A percentile compares a stretch with the other conserved stretches of the same genome.
These are phyloP conservation scores for Lactarius indigo DNA, from an alignment of 768 basidiomycete species.

Conservation along the genomic window DNA sequence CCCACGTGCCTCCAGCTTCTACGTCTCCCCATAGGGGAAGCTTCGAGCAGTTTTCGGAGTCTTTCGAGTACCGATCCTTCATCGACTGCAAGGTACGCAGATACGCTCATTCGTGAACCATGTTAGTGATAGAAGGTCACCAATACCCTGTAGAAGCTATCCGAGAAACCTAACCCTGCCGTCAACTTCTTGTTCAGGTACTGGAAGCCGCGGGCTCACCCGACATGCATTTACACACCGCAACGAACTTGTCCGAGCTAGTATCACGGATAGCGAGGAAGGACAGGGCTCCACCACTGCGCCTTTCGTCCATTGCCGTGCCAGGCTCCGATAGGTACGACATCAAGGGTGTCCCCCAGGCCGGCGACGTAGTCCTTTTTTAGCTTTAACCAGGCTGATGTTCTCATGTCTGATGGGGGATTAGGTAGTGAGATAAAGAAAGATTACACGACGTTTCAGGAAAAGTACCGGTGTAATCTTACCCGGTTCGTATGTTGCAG, in stretches of 20 bases:
- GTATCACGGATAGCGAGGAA: constrained; percentile 75
- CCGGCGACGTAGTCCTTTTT: constrained; percentile 90
- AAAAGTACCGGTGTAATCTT: constrained; percentile 24
- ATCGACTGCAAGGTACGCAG: constrained; percentile 44
- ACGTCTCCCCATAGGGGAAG: constrained; percentile 54
- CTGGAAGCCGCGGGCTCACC: constrained; percentile 40
- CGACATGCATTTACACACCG: constrained; percentile 89
- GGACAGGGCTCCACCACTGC: constrained; percentile 88
- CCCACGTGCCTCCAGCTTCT: constrained; percentile 55
- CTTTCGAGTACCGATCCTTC: constrained; percentile 60
- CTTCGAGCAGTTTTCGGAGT: constrained; percentile 50
- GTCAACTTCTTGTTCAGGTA: neutral
- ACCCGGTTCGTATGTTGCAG: constrained; percentile 84
- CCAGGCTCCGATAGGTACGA: constrained; percentile 79
- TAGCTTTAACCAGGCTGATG: constrained; percentile 84
- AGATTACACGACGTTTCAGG: neutral
- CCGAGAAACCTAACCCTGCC: constrained; percentile 66
- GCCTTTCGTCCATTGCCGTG: constrained; percentile 88
- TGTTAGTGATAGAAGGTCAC: neutral
- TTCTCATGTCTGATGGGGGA: constrained; percentile 61
- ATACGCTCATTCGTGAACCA: constrained; percentile 4
- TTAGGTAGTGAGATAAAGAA: neutral
- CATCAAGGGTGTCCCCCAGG: constrained; percentile 70
- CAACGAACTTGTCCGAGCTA: constrained; percentile 57
- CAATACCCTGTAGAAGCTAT: constrained; percentile 70